Evolutionary conservation across 371 early-diverging fungal species (phyloP).

Genomic region (Batrachochytrium dendrobatidis): DNA sequence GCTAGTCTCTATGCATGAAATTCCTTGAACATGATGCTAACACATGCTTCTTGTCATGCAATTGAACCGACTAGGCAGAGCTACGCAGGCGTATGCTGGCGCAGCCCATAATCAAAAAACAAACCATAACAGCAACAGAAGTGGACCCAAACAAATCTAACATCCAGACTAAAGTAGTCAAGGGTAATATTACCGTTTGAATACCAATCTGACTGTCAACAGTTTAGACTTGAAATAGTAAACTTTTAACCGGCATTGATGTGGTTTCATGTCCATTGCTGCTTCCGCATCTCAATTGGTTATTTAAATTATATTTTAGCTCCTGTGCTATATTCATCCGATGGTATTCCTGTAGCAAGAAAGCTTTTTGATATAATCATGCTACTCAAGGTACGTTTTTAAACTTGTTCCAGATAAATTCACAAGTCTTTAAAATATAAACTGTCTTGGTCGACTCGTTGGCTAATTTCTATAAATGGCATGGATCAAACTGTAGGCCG

Average conservation of each 20-base stretch:
- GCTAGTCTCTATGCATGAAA: too few relatives aligned
- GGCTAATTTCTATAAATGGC: too few relatives aligned
- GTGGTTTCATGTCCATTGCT: too few relatives aligned
- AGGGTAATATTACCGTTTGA: too few relatives aligned
- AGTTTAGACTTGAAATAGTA: too few relatives aligned
- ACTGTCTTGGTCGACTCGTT: too few relatives aligned
- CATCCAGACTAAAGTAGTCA: neutral
- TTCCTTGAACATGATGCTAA: too few relatives aligned
- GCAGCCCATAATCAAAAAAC: slow-evolving; percentile 12
- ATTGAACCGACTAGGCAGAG: neutral
- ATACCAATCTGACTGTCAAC: too few relatives aligned
- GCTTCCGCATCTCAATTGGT: too few relatives aligned
- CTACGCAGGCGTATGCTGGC: slow-evolving; percentile 9
- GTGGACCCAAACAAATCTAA: neutral
- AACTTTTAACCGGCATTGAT: too few relatives aligned
- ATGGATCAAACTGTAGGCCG: neutral
- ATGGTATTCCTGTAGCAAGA: neutral
- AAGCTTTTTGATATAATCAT: slow-evolving; percentile 12
- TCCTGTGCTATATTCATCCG: neutral
- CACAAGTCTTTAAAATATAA: neutral
- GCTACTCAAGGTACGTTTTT: slow-evolving; percentile 7
- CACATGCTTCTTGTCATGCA: too few relatives aligned
- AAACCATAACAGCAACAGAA: neutral
- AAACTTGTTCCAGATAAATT: neutral
- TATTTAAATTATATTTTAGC: too few relatives aligned